Conservation (phyloP, 306 rosid genomes). For the Sesbania bispinosa region DNA sequence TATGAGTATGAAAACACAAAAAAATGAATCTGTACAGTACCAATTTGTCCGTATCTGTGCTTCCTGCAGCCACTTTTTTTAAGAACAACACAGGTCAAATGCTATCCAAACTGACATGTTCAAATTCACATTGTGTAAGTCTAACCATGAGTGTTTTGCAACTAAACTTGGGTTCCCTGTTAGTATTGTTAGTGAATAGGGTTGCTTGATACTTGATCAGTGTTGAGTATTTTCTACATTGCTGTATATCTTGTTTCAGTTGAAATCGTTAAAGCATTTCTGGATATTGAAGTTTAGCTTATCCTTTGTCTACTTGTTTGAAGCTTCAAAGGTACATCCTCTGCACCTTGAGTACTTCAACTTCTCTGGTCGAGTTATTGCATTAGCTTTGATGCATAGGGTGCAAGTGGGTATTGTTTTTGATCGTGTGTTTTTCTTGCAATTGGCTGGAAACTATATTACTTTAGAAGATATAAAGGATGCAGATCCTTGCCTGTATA, state of each 20-base stretch:
- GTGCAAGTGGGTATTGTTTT: constrained; percentile 91
- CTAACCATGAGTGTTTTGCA: background rate
- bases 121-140: background rate
- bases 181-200: background rate
- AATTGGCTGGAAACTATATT: constrained; percentile 69
- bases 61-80: too few species aligned
- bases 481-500: constrained; percentile 75
- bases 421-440: constrained; percentile 83
- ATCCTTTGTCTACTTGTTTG: constrained; percentile 30
- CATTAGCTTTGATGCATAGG: constrained; percentile 89
- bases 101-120: background rate
- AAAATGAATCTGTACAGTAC: background rate
- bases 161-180: constrained; percentile 2
- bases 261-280: background rate
- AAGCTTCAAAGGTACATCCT: constrained; percentile 90
- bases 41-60: background rate
- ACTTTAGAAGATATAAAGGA: constrained; percentile 72
- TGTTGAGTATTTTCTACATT: background rate
- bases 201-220: background rate
- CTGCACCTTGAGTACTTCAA: constrained; percentile 83
- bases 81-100: too few species aligned
- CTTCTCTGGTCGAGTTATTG: constrained; percentile 87
- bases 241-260: constrained; percentile 17
- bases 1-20: background rate
- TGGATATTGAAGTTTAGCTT: constrained; percentile 17